Evolutionary conservation across 441 rosid species (phyloP).

Genomic region (Corymbia citriodora): DNA sequence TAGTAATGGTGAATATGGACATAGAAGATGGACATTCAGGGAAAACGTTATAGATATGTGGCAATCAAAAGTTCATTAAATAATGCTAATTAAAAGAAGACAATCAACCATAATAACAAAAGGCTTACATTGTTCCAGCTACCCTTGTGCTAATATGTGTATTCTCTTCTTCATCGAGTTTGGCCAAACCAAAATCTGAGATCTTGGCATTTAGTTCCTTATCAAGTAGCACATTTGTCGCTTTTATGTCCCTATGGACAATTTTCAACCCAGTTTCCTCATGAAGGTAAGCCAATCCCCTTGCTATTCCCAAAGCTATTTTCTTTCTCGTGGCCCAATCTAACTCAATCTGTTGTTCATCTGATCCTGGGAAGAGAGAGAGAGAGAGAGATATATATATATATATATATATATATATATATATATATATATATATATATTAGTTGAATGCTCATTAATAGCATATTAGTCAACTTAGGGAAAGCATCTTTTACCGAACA

Average conservation of each 20-base stretch:
- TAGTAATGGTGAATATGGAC: neutral
- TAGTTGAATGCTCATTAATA: neutral
- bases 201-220: conserved; percentile 10
- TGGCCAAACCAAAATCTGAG: conserved; percentile 80
- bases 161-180: conserved; percentile 79
- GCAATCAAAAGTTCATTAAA: neutral
- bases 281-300: conserved; percentile 68
- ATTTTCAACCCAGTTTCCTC: conserved; percentile 84
- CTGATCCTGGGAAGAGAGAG: neutral
- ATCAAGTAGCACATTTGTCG: neutral
- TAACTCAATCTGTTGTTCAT: conserved; percentile 26
- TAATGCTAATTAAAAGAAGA: neutral
- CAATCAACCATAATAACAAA: neutral
- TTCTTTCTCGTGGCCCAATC: conserved; percentile 61
- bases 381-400: too few relatives aligned
- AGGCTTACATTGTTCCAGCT: conserved; percentile 72
- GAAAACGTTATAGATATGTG: neutral
- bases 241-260: conserved; percentile 38
- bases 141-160: conserved; percentile 78
- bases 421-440: too few relatives aligned
- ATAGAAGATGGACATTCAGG: neutral
- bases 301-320: conserved; percentile 58
- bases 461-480: neutral
- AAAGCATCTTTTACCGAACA: conserved; percentile 49
- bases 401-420: too few relatives aligned